phyloP scores from a whole-genome alignment of 768 basidiomycete species.

The Boletus tomentosulus region DNA sequence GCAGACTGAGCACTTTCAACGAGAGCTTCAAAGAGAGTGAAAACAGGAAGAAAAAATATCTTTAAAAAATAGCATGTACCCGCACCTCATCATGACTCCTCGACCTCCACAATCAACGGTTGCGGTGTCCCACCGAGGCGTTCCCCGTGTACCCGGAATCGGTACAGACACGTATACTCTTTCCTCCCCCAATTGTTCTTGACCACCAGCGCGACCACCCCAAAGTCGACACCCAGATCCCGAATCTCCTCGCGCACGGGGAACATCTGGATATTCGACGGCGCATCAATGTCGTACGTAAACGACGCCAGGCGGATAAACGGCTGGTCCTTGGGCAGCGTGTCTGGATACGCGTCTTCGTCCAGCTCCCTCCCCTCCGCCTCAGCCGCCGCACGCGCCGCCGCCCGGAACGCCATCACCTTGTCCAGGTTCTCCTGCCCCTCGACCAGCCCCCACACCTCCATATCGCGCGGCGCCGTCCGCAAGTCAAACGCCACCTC shows the following conservation, averaged over 20 bases:
- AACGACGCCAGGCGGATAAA: conserved; percentile 68
- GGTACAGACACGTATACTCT: conserved; percentile 86
- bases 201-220: conserved; percentile 75
- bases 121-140: conserved; percentile 40
- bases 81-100: background rate
- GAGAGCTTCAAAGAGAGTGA: conserved; percentile 4
- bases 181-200: conserved; percentile 84
- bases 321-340: conserved; percentile 42
- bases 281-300: conserved; percentile 52
- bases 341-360: conserved; percentile 43
- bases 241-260: conserved; percentile 63
- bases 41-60: background rate
- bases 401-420: conserved; percentile 51
- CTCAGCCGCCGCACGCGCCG: conserved; percentile 34
- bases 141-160: conserved; percentile 75
- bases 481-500: conserved; percentile 81
- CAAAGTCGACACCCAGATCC: conserved; percentile 76
- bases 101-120: conserved; percentile 26
- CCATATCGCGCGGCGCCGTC: conserved; percentile 81
- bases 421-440: conserved; percentile 66
- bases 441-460: conserved; percentile 89
- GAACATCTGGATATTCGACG: conserved; percentile 74
- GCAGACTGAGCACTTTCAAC: background rate
- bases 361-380: conserved; percentile 25
- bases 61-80: conserved; percentile 12